phyloP scores from a whole-genome alignment of 2,329 filamentous ascomycete genomes.

The Neofusicoccum laricinum region DNA sequence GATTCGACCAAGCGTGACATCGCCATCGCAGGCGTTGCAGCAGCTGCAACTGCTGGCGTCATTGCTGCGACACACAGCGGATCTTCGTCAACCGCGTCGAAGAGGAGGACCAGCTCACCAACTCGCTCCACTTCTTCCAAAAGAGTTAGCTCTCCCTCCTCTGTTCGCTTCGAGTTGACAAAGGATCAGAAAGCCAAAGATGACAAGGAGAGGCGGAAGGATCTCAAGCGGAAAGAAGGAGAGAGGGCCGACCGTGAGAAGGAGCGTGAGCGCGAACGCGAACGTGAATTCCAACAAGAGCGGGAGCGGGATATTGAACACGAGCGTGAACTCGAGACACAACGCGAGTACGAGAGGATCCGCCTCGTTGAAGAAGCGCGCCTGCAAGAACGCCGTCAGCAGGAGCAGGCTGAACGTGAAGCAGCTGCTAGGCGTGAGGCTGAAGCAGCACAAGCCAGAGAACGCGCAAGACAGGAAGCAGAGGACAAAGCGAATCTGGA shows the following conservation, averaged over 20 bases:
- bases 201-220: conserved; percentile 33
- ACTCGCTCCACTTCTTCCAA: conserved; percentile 8
- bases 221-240: conserved; percentile 25
- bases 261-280: neutral
- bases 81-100: neutral
- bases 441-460: conserved; percentile 22
- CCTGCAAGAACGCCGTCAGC: conserved; percentile 24
- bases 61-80: conserved; percentile 14
- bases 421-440: conserved; percentile 21
- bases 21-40: conserved; percentile 43
- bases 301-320: conserved; percentile 21
- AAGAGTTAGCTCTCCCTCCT: conserved; percentile 34
- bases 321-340: conserved; percentile 25
- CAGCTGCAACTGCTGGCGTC: conserved; percentile 41
- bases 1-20: conserved; percentile 43
- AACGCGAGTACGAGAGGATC: conserved; percentile 11
- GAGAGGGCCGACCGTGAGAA: conserved; percentile 20
- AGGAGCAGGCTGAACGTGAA: conserved; percentile 21
- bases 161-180: conserved; percentile 58
- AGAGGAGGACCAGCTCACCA: conserved; percentile 5
- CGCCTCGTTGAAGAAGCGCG: conserved; percentile 20
- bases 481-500: conserved; percentile 23
- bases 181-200: conserved; percentile 55
- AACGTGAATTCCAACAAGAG: neutral
- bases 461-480: conserved; percentile 23